A percentile compares a stretch with the other conserved stretches of the same genome.
Conservation (phyloP, 768 basidiomycete genomes). For the Flagelloscypha sp. region DNA sequence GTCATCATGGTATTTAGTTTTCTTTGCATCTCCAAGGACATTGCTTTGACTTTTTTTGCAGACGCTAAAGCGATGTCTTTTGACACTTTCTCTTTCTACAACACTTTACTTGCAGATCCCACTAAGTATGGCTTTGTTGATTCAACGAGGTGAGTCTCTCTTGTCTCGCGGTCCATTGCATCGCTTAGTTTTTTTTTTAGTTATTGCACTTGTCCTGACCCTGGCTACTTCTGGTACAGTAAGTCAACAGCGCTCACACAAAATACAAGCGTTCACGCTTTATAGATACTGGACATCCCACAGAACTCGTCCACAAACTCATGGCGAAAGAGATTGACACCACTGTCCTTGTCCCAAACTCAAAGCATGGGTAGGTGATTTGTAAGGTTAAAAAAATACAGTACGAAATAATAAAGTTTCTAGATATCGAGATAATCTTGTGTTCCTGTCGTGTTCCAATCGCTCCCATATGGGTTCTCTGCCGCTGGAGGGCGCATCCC, state of each 20-base stretch:
- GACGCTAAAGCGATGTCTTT: slow-evolving; percentile 36
- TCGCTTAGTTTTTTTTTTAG: slow-evolving; percentile 15
- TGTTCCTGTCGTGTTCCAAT: slow-evolving; percentile 32
- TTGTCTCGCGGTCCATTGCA: neutral
- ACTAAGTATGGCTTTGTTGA: slow-evolving; percentile 36
- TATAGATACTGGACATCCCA: slow-evolving; percentile 43
- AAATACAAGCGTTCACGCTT: neutral
- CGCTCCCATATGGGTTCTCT: slow-evolving; percentile 46
- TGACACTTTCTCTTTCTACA: slow-evolving; percentile 45
- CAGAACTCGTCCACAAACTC: slow-evolving; percentile 37
- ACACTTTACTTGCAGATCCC: slow-evolving; percentile 33
- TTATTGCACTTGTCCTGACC: slow-evolving; percentile 42
- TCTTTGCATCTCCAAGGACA: neutral
- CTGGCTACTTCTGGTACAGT: slow-evolving; percentile 49
- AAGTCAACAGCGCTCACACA: too few species aligned
- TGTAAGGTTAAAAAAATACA: slow-evolving; percentile 1
- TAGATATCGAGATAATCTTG: slow-evolving; percentile 52
- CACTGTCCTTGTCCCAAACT: slow-evolving; percentile 16
- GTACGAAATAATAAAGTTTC: slow-evolving; percentile 8
- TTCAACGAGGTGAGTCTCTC: slow-evolving; percentile 31
- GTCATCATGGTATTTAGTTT: slow-evolving; percentile 23
- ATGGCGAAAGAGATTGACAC: slow-evolving; percentile 35
- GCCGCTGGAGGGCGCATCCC: slow-evolving; percentile 15
- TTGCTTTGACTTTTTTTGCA: slow-evolving; percentile 8
- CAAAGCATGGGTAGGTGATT: neutral